A percentile compares a stretch with the other conserved stretches of the same genome.
These are phyloP conservation scores for Penicillium verrucosum DNA, from an alignment of 2,329 filamentous ascomycete species.

Conservation along the genomic window DNA sequence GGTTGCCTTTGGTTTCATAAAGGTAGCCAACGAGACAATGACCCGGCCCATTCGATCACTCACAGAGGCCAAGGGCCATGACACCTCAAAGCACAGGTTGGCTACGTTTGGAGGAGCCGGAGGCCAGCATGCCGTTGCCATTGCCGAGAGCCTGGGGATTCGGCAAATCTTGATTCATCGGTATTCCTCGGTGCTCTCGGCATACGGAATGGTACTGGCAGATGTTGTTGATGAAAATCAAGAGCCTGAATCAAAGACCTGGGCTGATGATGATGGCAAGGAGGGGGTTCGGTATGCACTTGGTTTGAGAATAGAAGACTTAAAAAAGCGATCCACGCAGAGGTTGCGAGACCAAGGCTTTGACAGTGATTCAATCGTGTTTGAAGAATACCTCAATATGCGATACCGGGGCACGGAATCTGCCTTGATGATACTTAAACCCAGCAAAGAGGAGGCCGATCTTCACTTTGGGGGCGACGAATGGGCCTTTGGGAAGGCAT, in stretches of 20 bases:
- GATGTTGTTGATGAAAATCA: slow-evolving; percentile 75
- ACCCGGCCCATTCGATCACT: slow-evolving; percentile 82
- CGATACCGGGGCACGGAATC: slow-evolving; percentile 24
- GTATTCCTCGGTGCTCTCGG: slow-evolving; percentile 85
- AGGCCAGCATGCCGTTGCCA: slow-evolving; percentile 88
- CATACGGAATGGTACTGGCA: slow-evolving; percentile 86
- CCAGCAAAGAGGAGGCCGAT: slow-evolving; percentile 20
- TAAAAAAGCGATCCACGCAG: slow-evolving; percentile 70
- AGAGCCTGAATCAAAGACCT: slow-evolving; percentile 61
- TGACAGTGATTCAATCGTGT: slow-evolving; percentile 67
- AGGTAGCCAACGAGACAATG: slow-evolving; percentile 90
- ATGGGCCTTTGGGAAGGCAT: slow-evolving; percentile 81
- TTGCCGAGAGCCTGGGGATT: slow-evolving; percentile 78
- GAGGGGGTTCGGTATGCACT: slow-evolving; percentile 60
- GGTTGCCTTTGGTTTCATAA: slow-evolving; percentile 83
- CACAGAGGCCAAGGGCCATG: slow-evolving; percentile 84
- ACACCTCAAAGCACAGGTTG: slow-evolving; percentile 78
- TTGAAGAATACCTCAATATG: slow-evolving; percentile 94
- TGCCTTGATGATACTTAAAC: slow-evolving; percentile 37
- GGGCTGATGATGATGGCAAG: slow-evolving; percentile 50
- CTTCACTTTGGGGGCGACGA: slow-evolving; percentile 60
- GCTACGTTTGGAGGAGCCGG: slow-evolving; percentile 88
- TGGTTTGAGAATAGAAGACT: slow-evolving; percentile 69
- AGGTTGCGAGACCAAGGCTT: slow-evolving; percentile 77
- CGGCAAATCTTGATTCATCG: slow-evolving; percentile 77